Evolutionary conservation across 208 protist species (phyloP).

Genomic region (Acanthamoeba healyi): DNA sequence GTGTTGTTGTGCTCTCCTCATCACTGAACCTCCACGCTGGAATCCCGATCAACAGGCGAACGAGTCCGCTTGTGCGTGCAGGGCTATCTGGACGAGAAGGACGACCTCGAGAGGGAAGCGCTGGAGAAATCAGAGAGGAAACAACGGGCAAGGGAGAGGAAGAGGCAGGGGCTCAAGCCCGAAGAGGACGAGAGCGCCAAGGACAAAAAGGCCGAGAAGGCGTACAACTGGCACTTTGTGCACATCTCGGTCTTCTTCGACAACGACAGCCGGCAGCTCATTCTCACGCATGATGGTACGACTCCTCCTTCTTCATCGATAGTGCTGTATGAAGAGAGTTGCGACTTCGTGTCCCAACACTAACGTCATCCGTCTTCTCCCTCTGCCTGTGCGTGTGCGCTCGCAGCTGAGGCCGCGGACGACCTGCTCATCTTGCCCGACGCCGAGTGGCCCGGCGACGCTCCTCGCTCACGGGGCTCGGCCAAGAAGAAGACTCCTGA

Average conservation of each 20-base stretch:
- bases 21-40: not conserved
- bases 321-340: no score
- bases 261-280: constrained; percentile 27
- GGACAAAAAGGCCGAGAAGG: not conserved
- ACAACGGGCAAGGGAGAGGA: not conserved
- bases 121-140: not conserved
- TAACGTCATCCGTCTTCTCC: not conserved
- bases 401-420: not conserved
- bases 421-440: constrained; percentile 11
- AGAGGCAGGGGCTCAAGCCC: not conserved
- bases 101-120: not conserved
- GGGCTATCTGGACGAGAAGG: constrained; percentile 23
- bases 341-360: not conserved
- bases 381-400: no score
- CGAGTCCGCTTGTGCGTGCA: constrained; percentile 16
- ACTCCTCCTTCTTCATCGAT: not conserved
- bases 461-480: not conserved
- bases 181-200: constrained; percentile 1
- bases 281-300: constrained; percentile 26
- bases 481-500: not conserved
- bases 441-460: constrained; percentile 6
- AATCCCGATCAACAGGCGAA: not conserved
- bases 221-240: constrained; percentile 44
- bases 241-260: constrained; percentile 59
- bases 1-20: not conserved